Conservation (phyloP, 805 yeast genomes). For the Starmerella gropengiesseri region DNA sequence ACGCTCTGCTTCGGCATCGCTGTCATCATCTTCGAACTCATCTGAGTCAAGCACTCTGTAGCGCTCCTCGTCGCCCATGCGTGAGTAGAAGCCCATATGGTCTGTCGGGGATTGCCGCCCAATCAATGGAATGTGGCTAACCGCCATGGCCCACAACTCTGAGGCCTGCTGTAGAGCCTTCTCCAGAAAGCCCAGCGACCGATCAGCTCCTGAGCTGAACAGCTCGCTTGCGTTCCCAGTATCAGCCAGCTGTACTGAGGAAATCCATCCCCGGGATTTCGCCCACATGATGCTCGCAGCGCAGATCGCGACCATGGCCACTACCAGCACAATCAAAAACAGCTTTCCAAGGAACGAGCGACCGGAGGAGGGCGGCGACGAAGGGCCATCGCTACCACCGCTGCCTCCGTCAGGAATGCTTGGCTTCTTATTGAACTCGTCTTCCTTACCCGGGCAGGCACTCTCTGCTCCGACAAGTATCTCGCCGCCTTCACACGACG, state of each 20-base stretch:
- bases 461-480: slow-evolving; percentile 54
- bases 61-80: slow-evolving; percentile 29
- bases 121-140: slow-evolving; percentile 13
- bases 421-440: slow-evolving; percentile 38
- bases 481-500: slow-evolving; percentile 77
- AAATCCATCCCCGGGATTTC: neutral
- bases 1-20: neutral
- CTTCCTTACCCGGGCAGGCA: slow-evolving; percentile 82
- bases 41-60: slow-evolving; percentile 23
- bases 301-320: neutral
- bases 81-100: slow-evolving; percentile 27
- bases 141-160: slow-evolving; percentile 8
- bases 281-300: neutral
- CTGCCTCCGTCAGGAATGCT: no score
- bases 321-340: neutral
- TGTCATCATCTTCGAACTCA: slow-evolving; percentile 8
- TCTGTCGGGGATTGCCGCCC: slow-evolving; percentile 22
- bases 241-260: neutral
- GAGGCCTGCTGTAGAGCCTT: slow-evolving; percentile 4
- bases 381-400: neutral
- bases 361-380: neutral
- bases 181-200: neutral
- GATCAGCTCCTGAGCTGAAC: neutral
- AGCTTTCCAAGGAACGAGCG: neutral
- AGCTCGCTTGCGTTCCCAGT: neutral